Percentiles rank a stretch among this genome's conserved stretches.
Evolutionary conservation across 2,329 filamentous ascomycete genomes (phyloP).

Genomic region (Coniella vitis): DNA sequence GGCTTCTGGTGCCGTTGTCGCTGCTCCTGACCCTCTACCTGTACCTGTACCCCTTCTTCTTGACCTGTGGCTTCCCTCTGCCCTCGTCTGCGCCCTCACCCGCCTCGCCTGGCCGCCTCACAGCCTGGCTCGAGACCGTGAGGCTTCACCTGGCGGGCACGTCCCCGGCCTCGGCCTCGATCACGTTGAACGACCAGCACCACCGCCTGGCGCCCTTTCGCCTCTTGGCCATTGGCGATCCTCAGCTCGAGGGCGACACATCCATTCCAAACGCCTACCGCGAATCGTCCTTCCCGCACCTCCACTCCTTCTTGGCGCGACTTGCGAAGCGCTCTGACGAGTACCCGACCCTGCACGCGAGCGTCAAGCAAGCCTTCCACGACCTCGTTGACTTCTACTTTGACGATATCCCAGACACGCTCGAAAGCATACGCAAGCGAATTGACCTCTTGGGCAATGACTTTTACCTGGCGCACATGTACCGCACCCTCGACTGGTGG

Average conservation of each 20-base stretch:
- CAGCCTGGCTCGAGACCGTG: conserved; percentile 33
- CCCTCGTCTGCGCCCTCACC: conserved; percentile 19
- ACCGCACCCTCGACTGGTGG: conserved; percentile 78
- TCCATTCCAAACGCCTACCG: conserved; percentile 60
- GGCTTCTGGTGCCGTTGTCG: conserved; percentile 57
- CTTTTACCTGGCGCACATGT: conserved; percentile 89
- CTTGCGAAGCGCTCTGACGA: conserved; percentile 24
- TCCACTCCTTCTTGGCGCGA: conserved; percentile 39
- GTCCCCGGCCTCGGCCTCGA: conserved; percentile 8
- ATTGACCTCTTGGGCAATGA: conserved; percentile 92
- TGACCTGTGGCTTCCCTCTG: conserved; percentile 71
- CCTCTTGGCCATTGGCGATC: conserved; percentile 81
- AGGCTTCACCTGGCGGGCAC: conserved; percentile 33
- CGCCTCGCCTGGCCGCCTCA: conserved; percentile 10
- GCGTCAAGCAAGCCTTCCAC: conserved; percentile 47
- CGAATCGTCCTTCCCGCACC: conserved; percentile 44
- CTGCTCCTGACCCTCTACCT: conserved; percentile 68
- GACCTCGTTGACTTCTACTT: conserved; percentile 55
- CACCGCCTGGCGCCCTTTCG: conserved; percentile 68
- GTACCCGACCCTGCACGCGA: conserved; percentile 37
- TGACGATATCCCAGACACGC: conserved; percentile 60
- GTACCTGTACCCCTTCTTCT: conserved; percentile 80
- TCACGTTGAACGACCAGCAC: no score
- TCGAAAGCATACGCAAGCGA: conserved; percentile 66
- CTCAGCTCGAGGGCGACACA: conserved; percentile 87